A percentile compares a stretch with the other conserved stretches of the same genome.
Conservation (phyloP, 2,329 filamentous ascomycete genomes). For the Pyricularia grisea region DNA sequence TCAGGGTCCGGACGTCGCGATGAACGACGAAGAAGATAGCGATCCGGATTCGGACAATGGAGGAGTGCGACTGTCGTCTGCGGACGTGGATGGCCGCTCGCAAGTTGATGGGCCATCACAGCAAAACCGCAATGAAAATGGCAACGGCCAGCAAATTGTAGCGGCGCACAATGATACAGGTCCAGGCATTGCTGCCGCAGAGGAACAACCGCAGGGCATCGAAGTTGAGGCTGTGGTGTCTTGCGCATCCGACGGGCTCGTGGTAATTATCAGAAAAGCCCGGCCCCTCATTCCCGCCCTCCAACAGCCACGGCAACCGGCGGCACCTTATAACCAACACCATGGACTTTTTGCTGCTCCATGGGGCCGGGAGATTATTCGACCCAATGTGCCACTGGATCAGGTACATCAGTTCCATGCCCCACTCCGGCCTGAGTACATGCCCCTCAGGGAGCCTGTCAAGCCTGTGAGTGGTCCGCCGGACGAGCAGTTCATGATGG, state of each 20-base stretch:
- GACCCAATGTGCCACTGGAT: constrained; percentile 31
- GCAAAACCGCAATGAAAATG: neutral
- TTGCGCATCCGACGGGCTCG: constrained; percentile 79
- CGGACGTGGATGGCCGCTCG: constrained; percentile 3
- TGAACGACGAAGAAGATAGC: constrained; percentile 27
- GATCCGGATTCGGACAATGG: constrained; percentile 2
- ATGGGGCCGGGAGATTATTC: constrained; percentile 63
- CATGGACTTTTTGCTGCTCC: constrained; percentile 71
- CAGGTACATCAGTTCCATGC: constrained; percentile 32
- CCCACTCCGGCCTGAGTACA: constrained; percentile 32
- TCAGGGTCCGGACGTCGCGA: constrained; percentile 25
- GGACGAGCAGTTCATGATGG: constrained; percentile 60
- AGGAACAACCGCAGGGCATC: constrained; percentile 22
- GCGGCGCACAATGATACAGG: neutral
- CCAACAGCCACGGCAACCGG: constrained; percentile 37
- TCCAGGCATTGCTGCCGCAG: neutral
- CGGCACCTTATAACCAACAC: constrained; percentile 34
- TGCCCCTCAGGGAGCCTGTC: constrained; percentile 32
- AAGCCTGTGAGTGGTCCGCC: constrained; percentile 43
- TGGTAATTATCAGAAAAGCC: constrained; percentile 69
- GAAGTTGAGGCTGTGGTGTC: constrained; percentile 88
- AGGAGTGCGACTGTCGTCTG: constrained; percentile 6
- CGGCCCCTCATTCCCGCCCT: constrained; percentile 57
- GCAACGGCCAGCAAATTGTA: neutral
- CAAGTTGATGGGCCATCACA: neutral